These are phyloP conservation scores for Lasiosphaeria ovina DNA, from an alignment of 495 filamentous ascomycete genomes.

Conservation along the genomic window DNA sequence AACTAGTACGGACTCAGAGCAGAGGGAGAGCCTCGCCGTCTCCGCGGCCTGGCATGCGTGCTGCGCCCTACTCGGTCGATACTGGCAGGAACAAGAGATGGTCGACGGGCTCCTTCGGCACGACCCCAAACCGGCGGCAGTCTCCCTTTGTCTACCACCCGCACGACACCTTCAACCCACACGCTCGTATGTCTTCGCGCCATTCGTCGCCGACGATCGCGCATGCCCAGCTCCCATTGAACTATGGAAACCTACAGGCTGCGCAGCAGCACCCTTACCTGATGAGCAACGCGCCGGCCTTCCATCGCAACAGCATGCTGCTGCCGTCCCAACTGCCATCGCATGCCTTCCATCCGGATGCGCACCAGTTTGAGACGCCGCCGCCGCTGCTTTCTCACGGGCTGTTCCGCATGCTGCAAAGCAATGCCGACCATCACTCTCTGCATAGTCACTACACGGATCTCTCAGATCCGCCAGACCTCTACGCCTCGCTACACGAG, in stretches of 20 bases:
- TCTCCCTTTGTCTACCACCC: conserved; percentile 56
- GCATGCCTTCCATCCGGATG: conserved; percentile 45
- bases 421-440: conserved; percentile 62
- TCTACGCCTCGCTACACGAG: conserved; percentile 67
- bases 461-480: conserved; percentile 66
- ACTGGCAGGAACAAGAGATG: conserved; percentile 63
- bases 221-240: conserved; percentile 51
- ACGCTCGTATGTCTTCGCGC: conserved; percentile 44
- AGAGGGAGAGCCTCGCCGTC: conserved; percentile 64
- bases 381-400: conserved; percentile 61
- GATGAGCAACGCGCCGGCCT: conserved; percentile 44
- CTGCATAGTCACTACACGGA: conserved; percentile 62
- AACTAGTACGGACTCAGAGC: conserved; percentile 57
- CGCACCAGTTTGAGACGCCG: conserved; percentile 51
- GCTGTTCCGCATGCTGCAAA: conserved; percentile 65
- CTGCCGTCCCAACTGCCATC: conserved; percentile 46
- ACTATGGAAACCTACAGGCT: conserved; percentile 52
- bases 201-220: conserved; percentile 56
- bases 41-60: conserved; percentile 59
- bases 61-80: conserved; percentile 62
- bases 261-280: conserved; percentile 53
- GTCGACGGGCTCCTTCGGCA: conserved; percentile 66
- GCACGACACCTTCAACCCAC: conserved; percentile 48
- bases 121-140: conserved; percentile 48
- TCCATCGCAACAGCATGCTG: conserved; percentile 47